phyloP scores from a whole-genome alignment of 306 rosid species.

The Quercus variabilis region DNA sequence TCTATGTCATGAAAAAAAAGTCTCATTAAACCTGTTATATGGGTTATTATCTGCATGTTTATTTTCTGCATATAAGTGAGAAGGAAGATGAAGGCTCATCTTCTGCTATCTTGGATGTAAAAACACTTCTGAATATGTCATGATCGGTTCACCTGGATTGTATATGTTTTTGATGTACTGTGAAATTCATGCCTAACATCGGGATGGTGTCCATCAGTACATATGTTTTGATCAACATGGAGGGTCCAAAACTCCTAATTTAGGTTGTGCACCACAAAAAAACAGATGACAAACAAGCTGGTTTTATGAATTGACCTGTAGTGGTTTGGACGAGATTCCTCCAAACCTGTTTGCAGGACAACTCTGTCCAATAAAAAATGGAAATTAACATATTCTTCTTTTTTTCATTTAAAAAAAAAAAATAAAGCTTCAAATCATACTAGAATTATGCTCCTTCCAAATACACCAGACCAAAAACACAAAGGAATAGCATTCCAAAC shows the following conservation, averaged over 20 bases:
- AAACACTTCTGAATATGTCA: neutral
- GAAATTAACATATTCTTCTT: too few species aligned
- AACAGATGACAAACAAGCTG: neutral
- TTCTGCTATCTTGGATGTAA: neutral
- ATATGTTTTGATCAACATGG: neutral
- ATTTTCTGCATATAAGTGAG: neutral
- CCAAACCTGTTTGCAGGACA: too few species aligned
- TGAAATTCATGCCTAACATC: neutral
- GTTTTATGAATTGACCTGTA: too few species aligned
- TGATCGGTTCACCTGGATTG: neutral
- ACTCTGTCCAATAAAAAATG: too few species aligned
- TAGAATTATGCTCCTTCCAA: too few species aligned
- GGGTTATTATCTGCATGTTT: neutral
- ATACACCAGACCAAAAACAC: too few species aligned
- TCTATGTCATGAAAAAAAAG: neutral
- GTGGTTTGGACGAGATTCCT: too few species aligned
- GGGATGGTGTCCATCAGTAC: neutral
- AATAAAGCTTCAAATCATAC: too few species aligned
- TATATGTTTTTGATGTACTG: neutral
- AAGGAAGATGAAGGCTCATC: neutral
- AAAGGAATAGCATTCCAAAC: too few species aligned
- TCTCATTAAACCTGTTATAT: neutral
- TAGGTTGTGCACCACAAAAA: neutral
- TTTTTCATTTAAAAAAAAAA: too few species aligned
- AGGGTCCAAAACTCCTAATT: neutral